Evolutionary conservation across 371 early-diverging fungal species (phyloP), one percentile per base, ranked within the genome.

Genomic region (Mycotypha africana): DNA sequence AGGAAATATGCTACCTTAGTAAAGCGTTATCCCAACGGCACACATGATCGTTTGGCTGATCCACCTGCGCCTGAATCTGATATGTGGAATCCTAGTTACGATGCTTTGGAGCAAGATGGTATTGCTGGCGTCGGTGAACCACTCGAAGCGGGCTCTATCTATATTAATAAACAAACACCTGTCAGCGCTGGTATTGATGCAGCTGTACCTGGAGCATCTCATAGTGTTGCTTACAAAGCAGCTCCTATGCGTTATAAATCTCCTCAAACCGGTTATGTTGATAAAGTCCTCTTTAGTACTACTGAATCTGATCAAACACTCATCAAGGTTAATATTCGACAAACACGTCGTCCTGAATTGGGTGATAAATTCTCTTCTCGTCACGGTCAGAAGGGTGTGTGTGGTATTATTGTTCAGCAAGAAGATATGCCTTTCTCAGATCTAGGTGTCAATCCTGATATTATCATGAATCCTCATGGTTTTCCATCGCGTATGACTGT

Each of bases 401-500:
- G 95, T 58, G 99, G 99, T 41, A 86, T 97, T 45, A 95, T 97
- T 65, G 97, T 97, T 25, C 84, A 87, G 47, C 94, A 94, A 55
- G 96, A 93, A 62, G 99, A 99, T 66, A 90, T 99, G 95, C 99
- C 99, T 16, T 99, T 99, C 71, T 81, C 87, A n/a, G 98, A 98
- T 62, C 62, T 80, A 30, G 99, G 99, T 35, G 81, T 98, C 15
- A 79, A 78, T 22, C 99, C 99, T 2, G 99, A 99, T 68, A 90
- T 99, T 42, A 97, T 99, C 70, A 99, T 99, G 98, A 99, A 99
- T 75, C 99, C 99, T 24, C 99, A 99, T 74, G 99, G 99, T 61
- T 98, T 99, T 85, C 99, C 99, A 21, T 94, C 94, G 19, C 95
- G 99, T 76, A 99, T 99, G 99, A 99, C 99, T 19, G 99, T 99